Evolutionary conservation across 306 rosid genomes (phyloP).

Genomic region (Myrica gale): DNA sequence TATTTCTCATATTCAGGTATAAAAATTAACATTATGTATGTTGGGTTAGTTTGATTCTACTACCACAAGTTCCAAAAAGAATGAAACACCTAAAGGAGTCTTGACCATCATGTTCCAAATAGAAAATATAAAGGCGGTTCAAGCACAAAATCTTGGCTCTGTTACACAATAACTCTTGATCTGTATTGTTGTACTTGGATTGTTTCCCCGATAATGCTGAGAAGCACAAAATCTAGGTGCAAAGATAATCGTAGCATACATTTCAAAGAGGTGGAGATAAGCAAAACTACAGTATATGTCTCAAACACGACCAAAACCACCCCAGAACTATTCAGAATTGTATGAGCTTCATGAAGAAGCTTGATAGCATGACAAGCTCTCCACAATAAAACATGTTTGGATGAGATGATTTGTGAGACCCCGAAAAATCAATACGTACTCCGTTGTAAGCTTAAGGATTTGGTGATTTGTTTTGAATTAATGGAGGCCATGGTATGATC

Average conservation of each 20-base stretch:
- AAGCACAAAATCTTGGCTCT: not conserved
- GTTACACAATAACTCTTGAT: not conserved
- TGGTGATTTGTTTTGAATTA: too few species aligned
- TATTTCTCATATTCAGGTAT: not conserved
- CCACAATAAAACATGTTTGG: not conserved
- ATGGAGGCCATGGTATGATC: too few species aligned
- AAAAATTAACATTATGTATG: not conserved
- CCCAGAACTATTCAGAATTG: not conserved
- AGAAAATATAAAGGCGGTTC: not conserved
- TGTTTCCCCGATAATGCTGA: not conserved
- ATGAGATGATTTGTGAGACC: not conserved
- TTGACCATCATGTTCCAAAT: not conserved
- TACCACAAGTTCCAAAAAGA: too few species aligned
- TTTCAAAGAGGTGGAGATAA: not conserved
- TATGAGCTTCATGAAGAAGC: not conserved
- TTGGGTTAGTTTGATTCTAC: not conserved
- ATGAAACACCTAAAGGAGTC: not conserved
- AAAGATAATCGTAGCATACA: not conserved
- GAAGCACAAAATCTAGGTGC: not conserved
- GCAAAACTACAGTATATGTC: not conserved
- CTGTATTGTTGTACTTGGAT: not conserved
- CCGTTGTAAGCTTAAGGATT: too few species aligned
- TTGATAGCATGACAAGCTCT: not conserved
- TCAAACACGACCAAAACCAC: too few species aligned
- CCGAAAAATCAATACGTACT: too few species aligned